Evolutionary conservation across 768 basidiomycete species (phyloP).

Genomic region (Leccinum subtestaceum): DNA sequence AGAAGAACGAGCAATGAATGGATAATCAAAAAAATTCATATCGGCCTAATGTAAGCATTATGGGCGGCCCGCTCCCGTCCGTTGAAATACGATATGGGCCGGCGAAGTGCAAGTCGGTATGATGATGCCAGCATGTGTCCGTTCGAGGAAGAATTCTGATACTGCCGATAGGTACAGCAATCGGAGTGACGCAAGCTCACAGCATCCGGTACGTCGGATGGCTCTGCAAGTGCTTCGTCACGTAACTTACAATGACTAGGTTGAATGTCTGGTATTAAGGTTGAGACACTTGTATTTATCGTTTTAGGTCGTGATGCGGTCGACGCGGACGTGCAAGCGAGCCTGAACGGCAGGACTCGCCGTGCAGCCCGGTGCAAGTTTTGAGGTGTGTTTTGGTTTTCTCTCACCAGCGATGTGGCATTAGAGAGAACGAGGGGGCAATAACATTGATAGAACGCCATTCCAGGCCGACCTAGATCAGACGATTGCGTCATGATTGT

Average conservation of each 20-base stretch:
- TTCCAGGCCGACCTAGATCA: conserved; percentile 1
- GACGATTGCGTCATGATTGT: conserved; percentile 11
- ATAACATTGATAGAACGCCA: not conserved
- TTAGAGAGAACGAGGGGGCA: conserved; percentile 5
- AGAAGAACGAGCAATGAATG: not conserved
- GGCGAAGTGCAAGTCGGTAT: not conserved
- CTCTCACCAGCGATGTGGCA: conserved; percentile 15
- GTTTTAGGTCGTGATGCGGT: not conserved
- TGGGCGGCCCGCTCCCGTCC: conserved; percentile 16
- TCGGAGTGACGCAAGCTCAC: not conserved
- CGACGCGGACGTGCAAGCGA: not conserved
- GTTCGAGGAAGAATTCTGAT: conserved; percentile 4
- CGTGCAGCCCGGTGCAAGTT: not conserved
- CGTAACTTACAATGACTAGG: not conserved
- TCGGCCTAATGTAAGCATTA: conserved; percentile 14
- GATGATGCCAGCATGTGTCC: not conserved
- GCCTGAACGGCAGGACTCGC: not conserved
- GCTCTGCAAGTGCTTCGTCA: not conserved
- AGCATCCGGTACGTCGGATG: not conserved
- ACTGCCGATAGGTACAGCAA: not conserved
- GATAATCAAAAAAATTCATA: not conserved
- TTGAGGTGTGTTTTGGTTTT: not conserved
- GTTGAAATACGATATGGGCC: not conserved
- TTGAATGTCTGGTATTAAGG: not conserved
- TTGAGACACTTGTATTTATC: not conserved